phyloP scores from a whole-genome alignment of 2,329 filamentous ascomycete genomes.

The Blastomyces gilchristii region DNA sequence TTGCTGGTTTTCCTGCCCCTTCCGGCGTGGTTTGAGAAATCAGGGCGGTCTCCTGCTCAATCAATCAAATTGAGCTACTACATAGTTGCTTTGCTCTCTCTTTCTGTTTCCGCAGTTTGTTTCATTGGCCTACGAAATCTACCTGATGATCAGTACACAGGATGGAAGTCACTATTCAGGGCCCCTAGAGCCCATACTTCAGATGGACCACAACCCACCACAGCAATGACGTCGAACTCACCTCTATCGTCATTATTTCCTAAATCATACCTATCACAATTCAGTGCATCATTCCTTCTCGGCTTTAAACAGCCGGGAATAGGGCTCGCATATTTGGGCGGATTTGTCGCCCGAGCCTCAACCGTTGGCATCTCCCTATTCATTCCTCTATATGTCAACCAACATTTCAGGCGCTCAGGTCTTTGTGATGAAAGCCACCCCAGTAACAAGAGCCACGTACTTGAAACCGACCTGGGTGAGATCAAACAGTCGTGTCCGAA shows the following conservation, averaged over 20 bases:
- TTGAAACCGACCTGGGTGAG: constrained; percentile 39
- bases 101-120: constrained; percentile 63
- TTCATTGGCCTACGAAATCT: constrained; percentile 62
- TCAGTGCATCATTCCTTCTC: constrained; percentile 55
- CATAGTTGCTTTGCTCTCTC: constrained; percentile 62
- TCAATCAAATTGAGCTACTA: constrained; percentile 83
- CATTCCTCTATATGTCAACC: constrained; percentile 84
- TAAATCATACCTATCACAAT: constrained; percentile 41
- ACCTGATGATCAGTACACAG: constrained; percentile 67
- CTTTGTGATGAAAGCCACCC: constrained; percentile 51
- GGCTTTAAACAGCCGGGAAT: constrained; percentile 70
- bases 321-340: constrained; percentile 78
- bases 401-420: constrained; percentile 73
- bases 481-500: constrained; percentile 75
- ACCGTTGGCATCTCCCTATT: constrained; percentile 93
- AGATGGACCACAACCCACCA: constrained; percentile 1
- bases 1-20: constrained; percentile 74
- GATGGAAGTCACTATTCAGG: constrained; percentile 47
- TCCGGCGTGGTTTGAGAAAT: constrained; percentile 65
- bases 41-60: constrained; percentile 60
- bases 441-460: constrained; percentile 19
- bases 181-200: constrained; percentile 3
- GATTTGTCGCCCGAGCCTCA: constrained; percentile 87
- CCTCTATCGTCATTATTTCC: constrained; percentile 1
- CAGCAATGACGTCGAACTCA: neutral